These are phyloP conservation scores for Aspergillus eucalypticola DNA, from an alignment of 2,329 filamentous ascomycete genomes.

Conservation along the genomic window DNA sequence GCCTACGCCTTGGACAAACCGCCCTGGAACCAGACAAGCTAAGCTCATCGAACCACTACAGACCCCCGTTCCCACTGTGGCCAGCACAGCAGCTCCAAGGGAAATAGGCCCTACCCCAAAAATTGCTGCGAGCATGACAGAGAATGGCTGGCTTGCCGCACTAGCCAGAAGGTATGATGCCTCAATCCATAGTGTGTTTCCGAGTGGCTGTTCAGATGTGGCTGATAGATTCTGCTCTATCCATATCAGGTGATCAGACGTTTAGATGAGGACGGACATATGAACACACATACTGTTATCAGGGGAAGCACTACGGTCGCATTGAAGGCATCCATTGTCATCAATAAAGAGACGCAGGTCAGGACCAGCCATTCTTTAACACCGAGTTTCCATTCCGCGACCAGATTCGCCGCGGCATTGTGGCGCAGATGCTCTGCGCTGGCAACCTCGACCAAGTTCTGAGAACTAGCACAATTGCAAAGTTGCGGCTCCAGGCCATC, in stretches of 20 bases:
- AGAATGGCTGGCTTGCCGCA: constrained; percentile 31
- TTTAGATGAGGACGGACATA: constrained; percentile 1
- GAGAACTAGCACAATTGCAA: constrained; percentile 8
- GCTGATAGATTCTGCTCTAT: constrained; percentile 38
- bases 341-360: constrained; percentile 45
- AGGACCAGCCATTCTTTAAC: constrained; percentile 46
- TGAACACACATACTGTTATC: constrained; percentile 41
- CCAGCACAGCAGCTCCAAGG: constrained; percentile 46
- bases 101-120: constrained; percentile 52
- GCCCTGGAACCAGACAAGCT: constrained; percentile 43
- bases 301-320: constrained; percentile 50
- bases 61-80: constrained; percentile 50
- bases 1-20: constrained; percentile 49
- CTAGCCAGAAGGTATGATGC: constrained; percentile 49
- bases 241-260: background rate
- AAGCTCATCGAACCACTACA: constrained; percentile 43
- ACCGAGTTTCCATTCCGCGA: constrained; percentile 40
- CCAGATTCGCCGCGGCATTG: constrained; percentile 14
- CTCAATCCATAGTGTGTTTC: constrained; percentile 51
- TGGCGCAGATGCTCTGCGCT: constrained; percentile 4
- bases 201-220: constrained; percentile 37
- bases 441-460: constrained; percentile 12
- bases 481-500: constrained; percentile 13
- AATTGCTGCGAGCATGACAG: constrained; percentile 33
- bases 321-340: constrained; percentile 53